A percentile compares a stretch with the other conserved stretches of the same genome.
phyloP scores from a whole-genome alignment of 495 filamentous ascomycete genomes.

The Hypoxylon crocopeplum region DNA sequence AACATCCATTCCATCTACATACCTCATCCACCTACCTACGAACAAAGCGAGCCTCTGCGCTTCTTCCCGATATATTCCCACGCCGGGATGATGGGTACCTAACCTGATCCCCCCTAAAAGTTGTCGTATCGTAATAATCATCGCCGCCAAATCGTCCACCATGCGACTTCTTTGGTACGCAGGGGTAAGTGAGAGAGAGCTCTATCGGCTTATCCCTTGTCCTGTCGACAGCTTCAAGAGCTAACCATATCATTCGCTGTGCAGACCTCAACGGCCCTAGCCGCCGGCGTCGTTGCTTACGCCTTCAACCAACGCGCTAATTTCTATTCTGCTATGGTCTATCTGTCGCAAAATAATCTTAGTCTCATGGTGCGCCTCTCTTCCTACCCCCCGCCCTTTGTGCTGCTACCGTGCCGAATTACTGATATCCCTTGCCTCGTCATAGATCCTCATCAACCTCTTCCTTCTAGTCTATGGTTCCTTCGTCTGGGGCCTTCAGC shows the following conservation, averaged over 20 bases:
- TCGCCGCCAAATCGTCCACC: slow-evolving; percentile 35
- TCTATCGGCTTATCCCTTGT: slow-evolving; percentile 8
- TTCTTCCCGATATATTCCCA: background rate
- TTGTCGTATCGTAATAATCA: slow-evolving; percentile 4
- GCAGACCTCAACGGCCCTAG: slow-evolving; percentile 78
- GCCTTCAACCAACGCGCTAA: slow-evolving; percentile 94
- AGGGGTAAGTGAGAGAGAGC: slow-evolving; percentile 57
- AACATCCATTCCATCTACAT: background rate
- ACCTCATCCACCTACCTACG: slow-evolving; percentile 1
- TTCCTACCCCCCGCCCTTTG: background rate
- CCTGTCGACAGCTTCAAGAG: background rate
- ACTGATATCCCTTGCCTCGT: slow-evolving; percentile 16
- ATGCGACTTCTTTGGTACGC: slow-evolving; percentile 66
- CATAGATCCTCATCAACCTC: slow-evolving; percentile 86
- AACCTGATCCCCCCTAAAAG: slow-evolving; percentile 11
- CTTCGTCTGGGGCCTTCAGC: slow-evolving; percentile 85
- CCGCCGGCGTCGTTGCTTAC: slow-evolving; percentile 80
- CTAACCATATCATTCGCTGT: slow-evolving; percentile 19
- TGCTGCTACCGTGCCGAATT: background rate
- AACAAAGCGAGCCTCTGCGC: slow-evolving; percentile 2
- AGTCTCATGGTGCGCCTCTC: slow-evolving; percentile 78
- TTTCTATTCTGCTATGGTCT: slow-evolving; percentile 96
- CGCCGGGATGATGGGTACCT: slow-evolving; percentile 42
- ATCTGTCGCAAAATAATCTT: slow-evolving; percentile 92
- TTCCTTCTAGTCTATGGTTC: slow-evolving; percentile 76